Percentiles rank a stretch among this genome's conserved stretches.
Evolutionary conservation across 192 early-diverging fungal genomes (phyloP).

Genomic region (Chytriomyces confervae): DNA sequence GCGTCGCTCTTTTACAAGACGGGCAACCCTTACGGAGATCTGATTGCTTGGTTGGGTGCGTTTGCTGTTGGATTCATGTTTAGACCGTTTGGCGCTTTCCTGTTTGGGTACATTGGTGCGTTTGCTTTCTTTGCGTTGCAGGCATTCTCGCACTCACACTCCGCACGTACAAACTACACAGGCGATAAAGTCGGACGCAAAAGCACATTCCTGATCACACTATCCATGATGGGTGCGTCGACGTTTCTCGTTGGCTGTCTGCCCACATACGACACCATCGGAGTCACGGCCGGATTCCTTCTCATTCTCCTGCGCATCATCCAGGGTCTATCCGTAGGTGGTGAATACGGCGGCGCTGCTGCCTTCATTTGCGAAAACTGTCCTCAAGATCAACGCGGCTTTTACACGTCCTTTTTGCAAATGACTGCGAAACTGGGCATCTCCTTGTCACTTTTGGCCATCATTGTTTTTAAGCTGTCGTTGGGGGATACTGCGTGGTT

Average conservation of each 20-base stretch:
- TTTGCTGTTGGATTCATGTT: conserved; percentile 39
- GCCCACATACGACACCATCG: conserved; percentile 28
- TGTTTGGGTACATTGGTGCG: conserved; percentile 31
- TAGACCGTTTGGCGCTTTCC: conserved; percentile 29
- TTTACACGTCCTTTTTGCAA: conserved; percentile 37
- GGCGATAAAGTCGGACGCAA: conserved; percentile 31
- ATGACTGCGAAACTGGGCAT: conserved; percentile 24
- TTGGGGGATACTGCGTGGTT: conserved; percentile 3
- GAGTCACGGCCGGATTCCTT: conserved; percentile 20
- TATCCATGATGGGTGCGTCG: conserved; percentile 28
- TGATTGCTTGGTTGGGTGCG: conserved; percentile 25
- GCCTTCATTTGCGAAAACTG: conserved; percentile 31
- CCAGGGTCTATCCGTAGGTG: conserved; percentile 35
- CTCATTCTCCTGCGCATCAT: conserved; percentile 35
- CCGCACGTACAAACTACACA: too few relatives aligned
- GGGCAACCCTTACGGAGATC: conserved; percentile 1
- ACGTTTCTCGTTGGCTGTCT: conserved; percentile 39
- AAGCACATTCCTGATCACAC: conserved; percentile 23
- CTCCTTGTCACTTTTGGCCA: conserved; percentile 4
- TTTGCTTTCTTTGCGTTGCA: too few relatives aligned
- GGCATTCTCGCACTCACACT: too few relatives aligned
- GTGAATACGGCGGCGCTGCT: conserved; percentile 41
- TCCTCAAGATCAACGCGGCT: conserved; percentile 24
- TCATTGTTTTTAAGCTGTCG: conserved; percentile 6
- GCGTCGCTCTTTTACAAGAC: conserved; percentile 27